Evolutionary conservation across 129 eudicot species (phyloP), one percentile per base, ranked within the genome.

Genomic region (Mikania micrantha): DNA sequence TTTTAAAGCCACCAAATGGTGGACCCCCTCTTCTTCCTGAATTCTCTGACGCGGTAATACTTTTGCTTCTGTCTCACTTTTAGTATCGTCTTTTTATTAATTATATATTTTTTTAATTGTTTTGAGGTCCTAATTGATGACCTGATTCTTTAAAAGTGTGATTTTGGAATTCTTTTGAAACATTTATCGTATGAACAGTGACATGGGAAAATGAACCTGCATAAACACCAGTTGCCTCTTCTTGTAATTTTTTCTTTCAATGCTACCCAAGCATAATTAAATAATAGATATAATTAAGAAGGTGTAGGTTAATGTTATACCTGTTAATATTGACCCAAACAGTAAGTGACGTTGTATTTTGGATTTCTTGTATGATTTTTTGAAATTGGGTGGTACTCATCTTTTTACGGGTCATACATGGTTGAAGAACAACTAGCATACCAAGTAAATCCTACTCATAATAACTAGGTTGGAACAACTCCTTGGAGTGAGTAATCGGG

Each of bases 1-100:
- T 94, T 77, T 76, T 94, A 72, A 89, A 77, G 81, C 97, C 97
- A 73, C 88, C 95, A 60, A 60, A 16, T 54, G 99, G 97, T 25
- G 97, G 99, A 47, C 99, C 97, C 28, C 99, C 95, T 36, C 57
- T 80, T 17, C 95, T 94, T 56, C 99, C 99, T 19, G 99, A 85
- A 72, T 71, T 75, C 72, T 66, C 79, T 54, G 97, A 94, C 78
- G 95, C 97, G 71, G 99, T 94, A 81, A 48, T 31, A 4, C 48
- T 64, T 73, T 72, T 34, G 13, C 40, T 9, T 74, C 8, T n/a
- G n/a, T 53, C 62, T 49, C 63, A 40, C n/a, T n/a, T 45, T 67
- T 31, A 5, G 38, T 42, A 17, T 41, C 34, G 13, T 64, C 22
- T 64, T 3, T 10, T 3, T n/a, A n/a, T n/a, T n/a, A n/a, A n/a